A percentile compares a stretch with the other conserved stretches of the same genome.
Conservation (phyloP, 371 early-diverging fungal species). For the Mortierella sp. region DNA sequence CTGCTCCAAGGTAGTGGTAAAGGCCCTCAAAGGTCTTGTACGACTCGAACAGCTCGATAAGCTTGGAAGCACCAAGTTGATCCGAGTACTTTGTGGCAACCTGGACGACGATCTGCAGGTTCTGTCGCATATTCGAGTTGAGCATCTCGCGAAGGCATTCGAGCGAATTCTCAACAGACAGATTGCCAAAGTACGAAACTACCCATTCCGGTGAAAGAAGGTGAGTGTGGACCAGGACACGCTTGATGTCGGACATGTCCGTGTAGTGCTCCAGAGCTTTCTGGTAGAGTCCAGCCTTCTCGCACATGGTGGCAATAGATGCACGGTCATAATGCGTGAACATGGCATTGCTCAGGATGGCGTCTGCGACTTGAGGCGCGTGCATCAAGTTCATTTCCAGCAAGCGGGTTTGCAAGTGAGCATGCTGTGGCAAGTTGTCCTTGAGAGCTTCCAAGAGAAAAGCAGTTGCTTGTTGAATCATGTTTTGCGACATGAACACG, state of each 20-base stretch:
- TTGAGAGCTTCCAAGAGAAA: conserved; percentile 96
- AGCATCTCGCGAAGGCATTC: conserved; percentile 94
- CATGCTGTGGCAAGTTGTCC: conserved; percentile 90
- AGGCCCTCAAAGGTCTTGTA: conserved; percentile 93
- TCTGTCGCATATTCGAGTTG: conserved; percentile 87
- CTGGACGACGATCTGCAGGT: conserved; percentile 95
- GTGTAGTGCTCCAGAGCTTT: conserved; percentile 97
- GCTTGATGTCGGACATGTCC: conserved; percentile 95
- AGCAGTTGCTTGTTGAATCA: conserved; percentile 96
- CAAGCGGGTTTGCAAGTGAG: conserved; percentile 92
- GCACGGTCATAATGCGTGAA: conserved; percentile 95
- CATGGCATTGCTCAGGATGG: conserved; percentile 95
- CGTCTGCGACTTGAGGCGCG: conserved; percentile 98
- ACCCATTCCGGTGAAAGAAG: conserved; percentile 88
- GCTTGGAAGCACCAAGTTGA: conserved; percentile 84
- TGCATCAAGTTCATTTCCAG: conserved; percentile 97
- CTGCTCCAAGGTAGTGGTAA: conserved; percentile 90
- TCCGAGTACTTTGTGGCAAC: conserved; percentile 96
- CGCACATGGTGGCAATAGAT: conserved; percentile 92
- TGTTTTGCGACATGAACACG: conserved; percentile 90
- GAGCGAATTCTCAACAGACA: conserved; percentile 95
- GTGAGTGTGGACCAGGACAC: conserved; percentile 92
- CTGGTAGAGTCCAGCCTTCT: conserved; percentile 97
- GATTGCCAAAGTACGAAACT: conserved; percentile 90
- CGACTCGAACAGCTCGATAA: conserved; percentile 92